Conservation (phyloP, 495 filamentous ascomycete genomes). For the Mytilinidion resinicola region DNA sequence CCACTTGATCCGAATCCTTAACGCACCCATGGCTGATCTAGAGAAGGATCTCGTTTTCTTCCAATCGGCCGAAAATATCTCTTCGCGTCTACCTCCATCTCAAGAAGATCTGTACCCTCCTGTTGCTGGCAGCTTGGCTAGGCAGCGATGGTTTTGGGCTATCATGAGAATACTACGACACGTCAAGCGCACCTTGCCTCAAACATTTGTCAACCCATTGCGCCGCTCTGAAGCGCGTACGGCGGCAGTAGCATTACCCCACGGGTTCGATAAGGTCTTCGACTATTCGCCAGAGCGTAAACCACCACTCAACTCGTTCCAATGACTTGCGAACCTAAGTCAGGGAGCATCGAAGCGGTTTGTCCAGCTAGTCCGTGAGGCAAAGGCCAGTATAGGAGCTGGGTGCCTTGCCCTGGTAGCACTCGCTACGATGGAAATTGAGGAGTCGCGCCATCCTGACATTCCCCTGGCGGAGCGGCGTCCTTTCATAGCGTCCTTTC, state of each 20-base stretch:
- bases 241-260: conserved; percentile 10
- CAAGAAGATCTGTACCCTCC: conserved; percentile 39
- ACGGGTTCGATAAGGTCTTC: conserved; percentile 28
- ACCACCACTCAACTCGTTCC: conserved; percentile 31
- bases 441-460: conserved; percentile 27
- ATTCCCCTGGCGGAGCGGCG: conserved; percentile 21
- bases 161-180: conserved; percentile 36
- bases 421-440: conserved; percentile 37
- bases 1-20: conserved; percentile 32
- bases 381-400: conserved; percentile 31
- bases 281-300: conserved; percentile 26
- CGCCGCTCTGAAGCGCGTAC: conserved; percentile 1
- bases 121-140: conserved; percentile 23
- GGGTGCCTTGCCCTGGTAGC: conserved; percentile 35
- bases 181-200: conserved; percentile 28
- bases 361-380: conserved; percentile 27
- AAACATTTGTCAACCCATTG: conserved; percentile 35
- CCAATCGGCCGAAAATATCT: conserved; percentile 4
- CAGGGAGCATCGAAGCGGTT: conserved; percentile 21
- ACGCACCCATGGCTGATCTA: conserved; percentile 7
- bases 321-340: conserved; percentile 13
- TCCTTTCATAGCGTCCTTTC: conserved; percentile 35
- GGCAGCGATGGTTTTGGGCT: conserved; percentile 38
- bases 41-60: conserved; percentile 12
- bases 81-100: conserved; percentile 27